Evolutionary conservation across 2,329 filamentous ascomycete genomes (phyloP).

Genomic region (Chaetomium olivaceum): DNA sequence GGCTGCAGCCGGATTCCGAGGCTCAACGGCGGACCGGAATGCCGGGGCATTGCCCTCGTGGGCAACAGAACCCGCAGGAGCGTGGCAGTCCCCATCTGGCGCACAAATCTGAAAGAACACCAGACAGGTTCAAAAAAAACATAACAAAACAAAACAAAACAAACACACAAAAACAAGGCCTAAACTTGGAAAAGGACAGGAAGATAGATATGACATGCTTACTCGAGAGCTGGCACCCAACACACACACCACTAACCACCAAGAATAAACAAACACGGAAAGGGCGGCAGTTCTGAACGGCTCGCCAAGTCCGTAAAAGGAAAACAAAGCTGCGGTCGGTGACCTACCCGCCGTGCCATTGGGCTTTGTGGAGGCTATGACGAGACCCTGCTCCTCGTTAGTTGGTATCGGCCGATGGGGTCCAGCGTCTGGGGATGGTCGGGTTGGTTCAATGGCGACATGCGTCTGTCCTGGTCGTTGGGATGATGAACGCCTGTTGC

Average conservation of each 20-base stretch:
- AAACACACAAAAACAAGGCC: neutral
- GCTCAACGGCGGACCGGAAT: slow-evolving; percentile 30
- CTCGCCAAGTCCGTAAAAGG: neutral
- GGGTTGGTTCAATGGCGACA: neutral
- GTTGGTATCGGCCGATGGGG: neutral
- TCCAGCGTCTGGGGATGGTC: neutral
- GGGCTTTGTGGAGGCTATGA: neutral
- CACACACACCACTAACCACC: neutral
- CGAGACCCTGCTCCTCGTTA: neutral
- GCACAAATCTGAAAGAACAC: slow-evolving; percentile 3
- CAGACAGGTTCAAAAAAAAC: neutral
- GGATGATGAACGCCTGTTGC: neutral
- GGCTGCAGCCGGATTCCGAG: slow-evolving; percentile 20
- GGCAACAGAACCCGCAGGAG: neutral
- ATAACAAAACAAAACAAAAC: neutral
- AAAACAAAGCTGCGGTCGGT: neutral
- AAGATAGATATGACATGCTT: neutral
- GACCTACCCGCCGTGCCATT: neutral
- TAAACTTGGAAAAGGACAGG: neutral
- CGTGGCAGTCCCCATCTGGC: slow-evolving; percentile 11
- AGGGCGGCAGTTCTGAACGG: neutral
- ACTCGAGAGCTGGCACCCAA: neutral
- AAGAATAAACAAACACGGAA: neutral
- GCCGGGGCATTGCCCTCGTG: slow-evolving; percentile 24
- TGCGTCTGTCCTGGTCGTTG: neutral